A percentile compares a stretch with the other conserved stretches of the same genome.
Evolutionary conservation across 805 yeast species (phyloP).

Genomic region (Komagataella mondaviorum): DNA sequence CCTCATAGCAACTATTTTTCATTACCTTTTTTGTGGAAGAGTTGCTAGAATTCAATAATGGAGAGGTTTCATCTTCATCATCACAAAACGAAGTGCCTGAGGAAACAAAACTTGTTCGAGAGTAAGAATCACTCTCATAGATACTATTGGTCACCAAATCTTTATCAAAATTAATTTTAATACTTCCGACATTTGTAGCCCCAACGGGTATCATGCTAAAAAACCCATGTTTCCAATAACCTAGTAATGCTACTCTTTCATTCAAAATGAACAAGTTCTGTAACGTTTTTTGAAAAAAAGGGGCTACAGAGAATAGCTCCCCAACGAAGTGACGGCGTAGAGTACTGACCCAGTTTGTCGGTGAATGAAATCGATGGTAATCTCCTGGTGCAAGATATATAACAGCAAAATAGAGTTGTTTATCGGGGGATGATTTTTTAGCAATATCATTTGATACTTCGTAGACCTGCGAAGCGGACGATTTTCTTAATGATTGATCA

Average conservation of each 20-base stretch:
- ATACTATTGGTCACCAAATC: slow-evolving; percentile 75
- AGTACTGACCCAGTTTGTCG: slow-evolving; percentile 91
- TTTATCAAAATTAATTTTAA: slow-evolving; percentile 81
- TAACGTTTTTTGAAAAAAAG: slow-evolving; percentile 82
- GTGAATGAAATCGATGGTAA: slow-evolving; percentile 94
- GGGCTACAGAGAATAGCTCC: slow-evolving; percentile 90
- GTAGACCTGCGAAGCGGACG: slow-evolving; percentile 15
- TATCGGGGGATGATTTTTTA: slow-evolving; percentile 15
- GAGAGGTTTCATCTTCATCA: slow-evolving; percentile 4
- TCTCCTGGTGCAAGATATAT: slow-evolving; percentile 97
- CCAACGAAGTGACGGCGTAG: slow-evolving; percentile 93
- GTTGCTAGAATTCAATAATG: neutral
- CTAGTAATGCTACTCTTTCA: slow-evolving; percentile 90
- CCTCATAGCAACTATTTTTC: slow-evolving; percentile 85
- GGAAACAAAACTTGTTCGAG: slow-evolving; percentile 3
- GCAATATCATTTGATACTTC: slow-evolving; percentile 14
- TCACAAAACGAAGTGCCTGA: slow-evolving; percentile 1
- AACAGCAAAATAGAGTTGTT: slow-evolving; percentile 72
- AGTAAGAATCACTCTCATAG: slow-evolving; percentile 33
- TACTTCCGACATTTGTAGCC: slow-evolving; percentile 96
- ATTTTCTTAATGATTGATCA: slow-evolving; percentile 35
- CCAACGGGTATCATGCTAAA: slow-evolving; percentile 99
- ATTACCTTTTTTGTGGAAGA: slow-evolving; percentile 24
- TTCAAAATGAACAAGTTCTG: slow-evolving; percentile 81
- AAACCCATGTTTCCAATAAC: slow-evolving; percentile 94